Base-by-base conservation (phyloP, 78 protist genomes). In the Dictyostelium purpureum region DNA sequence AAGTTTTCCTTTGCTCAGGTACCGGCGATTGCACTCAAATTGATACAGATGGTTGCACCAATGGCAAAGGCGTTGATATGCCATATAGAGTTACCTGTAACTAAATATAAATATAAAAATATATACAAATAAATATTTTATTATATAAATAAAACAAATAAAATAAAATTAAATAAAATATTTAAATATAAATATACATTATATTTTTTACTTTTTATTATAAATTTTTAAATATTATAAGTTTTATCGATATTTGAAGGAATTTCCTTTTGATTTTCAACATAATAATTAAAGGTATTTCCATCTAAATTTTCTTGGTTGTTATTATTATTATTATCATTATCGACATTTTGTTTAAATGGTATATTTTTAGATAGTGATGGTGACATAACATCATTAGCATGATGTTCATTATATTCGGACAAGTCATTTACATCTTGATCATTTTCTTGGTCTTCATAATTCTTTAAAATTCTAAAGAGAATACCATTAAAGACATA, bases 401-500 rank as follows among this genome's bases (percentile, higher is more conserved):
- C 6, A 28, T 61, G 43, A 61, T 61, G 43, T 4, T 61, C 70
- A 47, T 1, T 47, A 47, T n/a, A n/a, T n/a, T n/a, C n/a, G n/a
- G n/a, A n/a, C n/a, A n/a, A n/a, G n/a, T n/a, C n/a, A n/a, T n/a
- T n/a, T n/a, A n/a, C 54, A 49, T 14, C 54, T 7, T 14, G 54
- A 49, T 56, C 65, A 0, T 10, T 6, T 10, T 38, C 76, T 19
- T n/a, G 47, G 14, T 67, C 35, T 28, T 67, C 56, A 0, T 7
- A 10, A 40, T 51, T 35, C 24, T 40, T 57, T 54, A 7, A 61
- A 51, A 45, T 81, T 14, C 57, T 37, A 31, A 82, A 56, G 4
- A 82, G 31, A 5, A 82, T 70, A 31, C 90, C 80, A 56, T 82
- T 52, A 33, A 82, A 70, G 16, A 18, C 33, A 5, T 49, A 56